phyloP scores from a whole-genome alignment of 805 yeast species.

The Pachysolen tannophilus region DNA sequence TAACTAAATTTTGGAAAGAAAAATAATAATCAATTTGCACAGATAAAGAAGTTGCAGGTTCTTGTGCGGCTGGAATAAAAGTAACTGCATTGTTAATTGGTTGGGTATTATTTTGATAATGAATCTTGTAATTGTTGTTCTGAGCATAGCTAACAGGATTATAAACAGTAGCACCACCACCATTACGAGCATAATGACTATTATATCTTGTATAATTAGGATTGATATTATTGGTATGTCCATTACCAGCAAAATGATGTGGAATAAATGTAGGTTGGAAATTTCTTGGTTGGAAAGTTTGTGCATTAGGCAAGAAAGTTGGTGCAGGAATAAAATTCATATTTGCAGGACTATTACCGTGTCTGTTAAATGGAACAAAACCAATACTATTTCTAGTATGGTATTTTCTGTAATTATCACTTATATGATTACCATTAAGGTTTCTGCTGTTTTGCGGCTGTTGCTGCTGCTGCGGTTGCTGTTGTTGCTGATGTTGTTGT shows the following conservation, averaged over 20 bases:
- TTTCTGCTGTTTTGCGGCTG: too few relatives aligned
- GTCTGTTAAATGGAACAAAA: slow-evolving; percentile 6
- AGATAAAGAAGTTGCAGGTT: slow-evolving; percentile 19
- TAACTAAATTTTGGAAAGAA: slow-evolving; percentile 76
- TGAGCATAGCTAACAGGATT: too few relatives aligned
- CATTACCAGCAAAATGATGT: not conserved
- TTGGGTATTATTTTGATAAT: slow-evolving; percentile 2
- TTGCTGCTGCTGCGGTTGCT: too few relatives aligned
- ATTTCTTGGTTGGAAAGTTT: slow-evolving; percentile 9
- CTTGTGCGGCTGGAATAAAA: slow-evolving; percentile 6
- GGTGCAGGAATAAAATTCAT: slow-evolving; percentile 7
- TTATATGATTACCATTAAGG: too few relatives aligned
- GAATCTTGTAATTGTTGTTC: slow-evolving; percentile 9
- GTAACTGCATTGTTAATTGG: not conserved
- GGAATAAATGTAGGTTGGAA: slow-evolving; percentile 7
- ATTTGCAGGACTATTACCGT: too few relatives aligned
- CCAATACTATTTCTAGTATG: slow-evolving; percentile 6
- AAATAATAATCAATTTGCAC: slow-evolving; percentile 86
- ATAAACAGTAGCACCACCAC: too few relatives aligned
- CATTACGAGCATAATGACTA: too few relatives aligned
- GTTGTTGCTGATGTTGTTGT: too few relatives aligned
- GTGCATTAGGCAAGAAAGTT: slow-evolving; percentile 8
- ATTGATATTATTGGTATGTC: slow-evolving; percentile 2
- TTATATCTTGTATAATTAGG: not conserved
- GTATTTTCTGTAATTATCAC: slow-evolving; percentile 5